Base-by-base conservation (phyloP, 2,329 filamentous ascomycete genomes). In the Diaporthe ampelina region DNA sequence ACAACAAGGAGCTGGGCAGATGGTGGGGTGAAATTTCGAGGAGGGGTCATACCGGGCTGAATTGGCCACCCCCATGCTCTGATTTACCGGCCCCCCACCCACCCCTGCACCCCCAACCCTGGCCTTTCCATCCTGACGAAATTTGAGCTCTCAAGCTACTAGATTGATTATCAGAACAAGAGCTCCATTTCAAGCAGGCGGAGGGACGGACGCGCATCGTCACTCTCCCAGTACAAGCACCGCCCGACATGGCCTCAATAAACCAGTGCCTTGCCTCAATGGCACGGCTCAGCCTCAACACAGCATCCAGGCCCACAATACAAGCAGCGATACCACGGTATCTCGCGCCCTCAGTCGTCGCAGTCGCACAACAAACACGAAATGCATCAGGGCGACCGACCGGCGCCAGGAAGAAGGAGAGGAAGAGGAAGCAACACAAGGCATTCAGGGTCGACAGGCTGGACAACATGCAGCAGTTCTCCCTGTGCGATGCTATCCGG, bases 401-500 rank as follows among this genome's bases (percentile, higher is more conserved):
- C 74, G 84, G 86, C 77, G 84, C 85, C 76, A 86, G 86, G 79
- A 88, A 87, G 78, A 91, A 90, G 84, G 82, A 84, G 76, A 90
- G 90, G 84, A 89, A 88, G 82, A 91, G 88, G 83, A 86, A 88
- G 79, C 84, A 88, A 70, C 89, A 91, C 80, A 94, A 94, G 84
- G 87, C 89, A 15, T 91, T 90, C 76, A 91, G 90, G 77, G 89
- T 91, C 43, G 95, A 91, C 81, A 89, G 91, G 77, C 83, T 96
- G 77, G 89, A 89, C 76, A 86, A 91, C 77, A 89, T 91, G 57
- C 88, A 94, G 48, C 92, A 94, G 80, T 98, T 93, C 81, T 91
- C 95, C 0, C 88, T 99, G 43, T 93, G 94, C 78, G 97, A 99
- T 86, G 97, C 97, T 21, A 97, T 99, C 91, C 91, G 95, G 94